Evolutionary conservation across 176 grass and related monocot genomes (phyloP).

Genomic region (Secale cereale): DNA sequence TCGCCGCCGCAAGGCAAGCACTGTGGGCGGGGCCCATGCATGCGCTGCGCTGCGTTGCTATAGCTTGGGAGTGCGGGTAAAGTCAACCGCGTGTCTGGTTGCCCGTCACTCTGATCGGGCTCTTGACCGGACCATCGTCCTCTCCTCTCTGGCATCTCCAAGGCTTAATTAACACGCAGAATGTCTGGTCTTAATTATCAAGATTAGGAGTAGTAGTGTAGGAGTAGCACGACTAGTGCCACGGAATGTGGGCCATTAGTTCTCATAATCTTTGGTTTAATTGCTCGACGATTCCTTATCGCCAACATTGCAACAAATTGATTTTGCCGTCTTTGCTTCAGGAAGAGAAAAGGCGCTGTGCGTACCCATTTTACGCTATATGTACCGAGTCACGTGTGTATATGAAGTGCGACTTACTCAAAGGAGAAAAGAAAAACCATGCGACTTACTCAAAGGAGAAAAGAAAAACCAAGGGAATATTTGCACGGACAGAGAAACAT

Average conservation of each 20-base stretch:
- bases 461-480: background rate
- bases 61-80: conserved; percentile 53
- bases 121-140: conserved; percentile 16
- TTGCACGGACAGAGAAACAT: background rate
- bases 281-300: background rate
- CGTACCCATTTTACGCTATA: background rate
- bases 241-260: background rate
- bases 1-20: conserved; percentile 33
- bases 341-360: background rate
- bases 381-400: background rate
- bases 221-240: no score
- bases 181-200: background rate
- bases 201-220: background rate
- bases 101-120: background rate
- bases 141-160: background rate
- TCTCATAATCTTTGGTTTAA: background rate
- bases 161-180: conserved; percentile 38
- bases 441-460: background rate
- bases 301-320: background rate
- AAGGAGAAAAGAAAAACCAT: no score
- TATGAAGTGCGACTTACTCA: conserved; percentile 20
- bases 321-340: background rate
- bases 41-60: background rate
- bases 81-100: conserved; percentile 55
- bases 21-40: background rate